Conservation (phyloP, 2,329 filamentous ascomycete genomes). For the Chaetomium sp. region DNA sequence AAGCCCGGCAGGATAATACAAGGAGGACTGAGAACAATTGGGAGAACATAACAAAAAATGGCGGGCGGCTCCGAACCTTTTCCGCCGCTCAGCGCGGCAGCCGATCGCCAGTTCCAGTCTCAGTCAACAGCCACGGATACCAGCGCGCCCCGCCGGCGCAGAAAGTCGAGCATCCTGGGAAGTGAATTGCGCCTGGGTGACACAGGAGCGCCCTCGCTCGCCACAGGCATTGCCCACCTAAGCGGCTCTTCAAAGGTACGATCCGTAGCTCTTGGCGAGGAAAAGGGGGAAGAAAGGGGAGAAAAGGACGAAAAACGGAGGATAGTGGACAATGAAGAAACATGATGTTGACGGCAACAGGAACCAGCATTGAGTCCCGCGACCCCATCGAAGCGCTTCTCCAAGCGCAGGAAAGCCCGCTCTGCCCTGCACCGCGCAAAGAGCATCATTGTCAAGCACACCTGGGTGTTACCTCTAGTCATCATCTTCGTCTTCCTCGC, state of each 20-base stretch:
- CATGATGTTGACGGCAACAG: slow-evolving; percentile 20
- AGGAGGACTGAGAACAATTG: too few relatives aligned
- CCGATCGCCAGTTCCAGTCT: slow-evolving; percentile 41
- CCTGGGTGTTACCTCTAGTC: slow-evolving; percentile 60
- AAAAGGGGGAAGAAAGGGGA: not conserved
- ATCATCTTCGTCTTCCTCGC: slow-evolving; percentile 57
- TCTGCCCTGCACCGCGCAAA: slow-evolving; percentile 49
- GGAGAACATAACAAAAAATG: slow-evolving; percentile 4
- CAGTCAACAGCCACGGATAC: slow-evolving; percentile 35
- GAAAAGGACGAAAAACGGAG: not conserved
- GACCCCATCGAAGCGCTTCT: slow-evolving; percentile 36
- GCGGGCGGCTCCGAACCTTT: slow-evolving; percentile 41
- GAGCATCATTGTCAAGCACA: slow-evolving; percentile 48
- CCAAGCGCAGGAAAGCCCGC: slow-evolving; percentile 50
- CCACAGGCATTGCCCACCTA: slow-evolving; percentile 45
- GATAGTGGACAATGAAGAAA: not conserved
- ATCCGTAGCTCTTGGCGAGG: not conserved
- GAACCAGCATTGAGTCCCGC: slow-evolving; percentile 22
- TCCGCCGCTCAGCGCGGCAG: slow-evolving; percentile 45
- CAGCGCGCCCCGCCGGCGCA: slow-evolving; percentile 38
- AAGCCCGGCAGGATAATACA: too few relatives aligned
- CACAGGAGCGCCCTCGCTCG: slow-evolving; percentile 49
- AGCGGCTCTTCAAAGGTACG: slow-evolving; percentile 19
- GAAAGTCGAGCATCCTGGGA: slow-evolving; percentile 51
- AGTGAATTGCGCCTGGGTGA: slow-evolving; percentile 49